Base-by-base conservation (phyloP, 441 rosid species). In the Gossypium laxum region DNA sequence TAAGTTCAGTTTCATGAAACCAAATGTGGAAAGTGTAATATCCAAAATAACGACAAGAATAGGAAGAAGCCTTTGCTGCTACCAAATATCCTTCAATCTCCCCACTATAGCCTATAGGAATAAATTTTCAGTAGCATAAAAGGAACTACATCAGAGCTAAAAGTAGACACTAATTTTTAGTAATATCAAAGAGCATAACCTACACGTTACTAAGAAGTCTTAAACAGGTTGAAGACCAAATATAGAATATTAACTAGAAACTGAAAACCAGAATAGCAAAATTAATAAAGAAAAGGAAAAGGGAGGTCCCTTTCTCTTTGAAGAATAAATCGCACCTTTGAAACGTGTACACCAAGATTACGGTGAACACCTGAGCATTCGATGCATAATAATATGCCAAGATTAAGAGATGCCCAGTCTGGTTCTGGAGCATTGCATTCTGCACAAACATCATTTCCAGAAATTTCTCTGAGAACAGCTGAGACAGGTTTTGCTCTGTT, bases 331-430 rank as follows among this genome's bases (percentile, higher is more conserved):
- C 67, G 75, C 77, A 90, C 98, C 97, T 93, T 93, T 60, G 98
- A 93, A 70, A 91, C 82, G 83, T 89, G 98, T 79, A 93, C 98
- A 6, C 97, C 98, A 41, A 93, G 96, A 83, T 93, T 93, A 58
- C 97, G 88, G 73, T 91, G 98, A 74, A 88, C 90, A 66, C 98
- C 97, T 66, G 98, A 93, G 83, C 97, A 93, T 73, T 91, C 92
- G 64, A 91, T 93, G 82, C 98, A 93, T 76, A 93, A 72, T 72
- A 93, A 81, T 67, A 91, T 78, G 69, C 96, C 97, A 77, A 93
- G 97, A 84, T 93, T 93, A 47, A 93, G 87, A 3, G 98, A 93
- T 48, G 96, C 98, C 98, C 98, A 93, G 74, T 91, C 97, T 18
- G 98, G 97, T 26, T 83, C 88, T 70, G 88, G 85, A 76, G 91